Evolutionary conservation across 2,329 filamentous ascomycete genomes (phyloP).

Genomic region (Sclerotinia sclerotiorum): DNA sequence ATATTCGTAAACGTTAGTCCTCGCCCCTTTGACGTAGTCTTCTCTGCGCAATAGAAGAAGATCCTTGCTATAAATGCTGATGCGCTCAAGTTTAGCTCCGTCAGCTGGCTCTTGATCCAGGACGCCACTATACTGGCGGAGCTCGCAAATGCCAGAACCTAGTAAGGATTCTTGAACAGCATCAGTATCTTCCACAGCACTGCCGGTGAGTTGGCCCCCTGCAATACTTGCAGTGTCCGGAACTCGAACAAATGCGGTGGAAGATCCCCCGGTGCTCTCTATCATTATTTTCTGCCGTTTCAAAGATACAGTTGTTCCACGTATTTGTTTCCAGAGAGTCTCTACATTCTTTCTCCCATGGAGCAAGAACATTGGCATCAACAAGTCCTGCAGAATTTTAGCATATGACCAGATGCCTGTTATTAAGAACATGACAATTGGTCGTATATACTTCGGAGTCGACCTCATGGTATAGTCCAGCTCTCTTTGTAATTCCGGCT

Average conservation of each 20-base stretch:
- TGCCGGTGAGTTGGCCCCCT: neutral
- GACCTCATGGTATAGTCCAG: conserved; percentile 40
- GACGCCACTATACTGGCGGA: conserved; percentile 17
- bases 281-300: conserved; percentile 45
- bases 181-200: neutral
- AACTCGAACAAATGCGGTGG: conserved; percentile 47
- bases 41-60: conserved; percentile 43
- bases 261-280: conserved; percentile 48
- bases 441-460: conserved; percentile 12
- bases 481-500: conserved; percentile 48
- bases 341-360: conserved; percentile 38
- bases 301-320: conserved; percentile 16
- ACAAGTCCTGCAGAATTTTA: conserved; percentile 24
- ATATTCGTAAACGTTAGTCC: conserved; percentile 44
- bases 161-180: conserved; percentile 17
- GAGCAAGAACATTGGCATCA: conserved; percentile 30
- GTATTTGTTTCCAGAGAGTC: conserved; percentile 17
- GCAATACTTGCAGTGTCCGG: conserved; percentile 22
- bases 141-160: conserved; percentile 12
- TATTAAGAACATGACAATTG: conserved; percentile 44
- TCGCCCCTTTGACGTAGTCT: conserved; percentile 41
- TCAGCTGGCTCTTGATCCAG: conserved; percentile 46
- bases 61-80: conserved; percentile 49
- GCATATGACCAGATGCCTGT: conserved; percentile 25
- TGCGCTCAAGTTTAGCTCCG: conserved; percentile 43